Conservation (phyloP, 2,329 filamentous ascomycete genomes). For the Aspergillus pseudoviridinutans region DNA sequence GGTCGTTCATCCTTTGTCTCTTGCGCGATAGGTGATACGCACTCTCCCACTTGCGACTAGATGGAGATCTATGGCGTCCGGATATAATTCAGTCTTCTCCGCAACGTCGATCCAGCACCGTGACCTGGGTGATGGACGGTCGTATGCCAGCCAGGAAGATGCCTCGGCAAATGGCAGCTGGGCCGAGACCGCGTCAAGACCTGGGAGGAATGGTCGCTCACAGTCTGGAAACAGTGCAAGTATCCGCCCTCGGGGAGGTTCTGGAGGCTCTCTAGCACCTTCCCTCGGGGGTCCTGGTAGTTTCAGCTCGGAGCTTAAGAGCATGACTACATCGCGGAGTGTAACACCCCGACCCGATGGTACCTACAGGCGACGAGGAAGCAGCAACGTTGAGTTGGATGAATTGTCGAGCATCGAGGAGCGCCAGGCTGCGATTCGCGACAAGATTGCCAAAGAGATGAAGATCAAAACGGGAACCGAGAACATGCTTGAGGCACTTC, state of each 20-base stretch:
- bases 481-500: slow-evolving; percentile 92
- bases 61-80: slow-evolving; percentile 46
- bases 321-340: slow-evolving; percentile 59
- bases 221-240: slow-evolving; percentile 56
- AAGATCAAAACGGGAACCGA: slow-evolving; percentile 98
- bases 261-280: slow-evolving; percentile 60
- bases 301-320: slow-evolving; percentile 84
- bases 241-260: slow-evolving; percentile 56
- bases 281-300: slow-evolving; percentile 70
- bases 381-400: slow-evolving; percentile 57
- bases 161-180: slow-evolving; percentile 37
- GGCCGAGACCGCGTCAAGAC: slow-evolving; percentile 29
- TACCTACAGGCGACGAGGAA: slow-evolving; percentile 45
- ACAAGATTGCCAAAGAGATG: slow-evolving; percentile 87
- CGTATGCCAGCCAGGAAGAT: slow-evolving; percentile 38
- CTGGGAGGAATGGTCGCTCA: slow-evolving; percentile 46
- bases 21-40: slow-evolving; percentile 34
- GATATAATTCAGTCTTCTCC: slow-evolving; percentile 40
- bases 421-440: slow-evolving; percentile 69
- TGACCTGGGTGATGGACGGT: slow-evolving; percentile 33
- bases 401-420: slow-evolving; percentile 62
- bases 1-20: slow-evolving; percentile 19
- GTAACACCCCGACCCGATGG: slow-evolving; percentile 57
- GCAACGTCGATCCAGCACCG: slow-evolving; percentile 41
- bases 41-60: slow-evolving; percentile 29